Evolutionary conservation across 148 eudicot species (phyloP).

Genomic region (Spergularia bocconei): DNA sequence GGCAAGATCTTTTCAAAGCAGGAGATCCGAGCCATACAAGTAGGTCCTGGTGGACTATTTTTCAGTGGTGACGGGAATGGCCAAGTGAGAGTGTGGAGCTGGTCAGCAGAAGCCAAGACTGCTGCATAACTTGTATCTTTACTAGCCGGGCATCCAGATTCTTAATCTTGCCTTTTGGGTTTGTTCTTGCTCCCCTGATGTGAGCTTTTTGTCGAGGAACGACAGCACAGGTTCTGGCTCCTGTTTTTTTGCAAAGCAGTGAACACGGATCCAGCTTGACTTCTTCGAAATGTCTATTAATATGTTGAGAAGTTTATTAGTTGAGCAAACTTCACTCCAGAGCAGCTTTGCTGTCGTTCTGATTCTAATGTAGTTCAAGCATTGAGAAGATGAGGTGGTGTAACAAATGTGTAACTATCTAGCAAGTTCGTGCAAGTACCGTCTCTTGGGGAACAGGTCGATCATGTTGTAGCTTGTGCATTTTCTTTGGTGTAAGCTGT

Average conservation of each 20-base stretch:
- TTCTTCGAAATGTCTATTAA: conserved; percentile 15
- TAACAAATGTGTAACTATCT: conserved; percentile 14
- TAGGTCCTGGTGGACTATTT: conserved; percentile 71
- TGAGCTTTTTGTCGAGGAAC: conserved; percentile 14
- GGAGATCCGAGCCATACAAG: conserved; percentile 65
- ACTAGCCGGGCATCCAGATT: background rate
- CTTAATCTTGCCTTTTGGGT: background rate
- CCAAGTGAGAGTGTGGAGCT: conserved; percentile 82
- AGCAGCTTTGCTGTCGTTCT: conserved; percentile 16
- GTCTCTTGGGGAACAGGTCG: background rate
- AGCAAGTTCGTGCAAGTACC: background rate
- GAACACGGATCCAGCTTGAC: conserved; percentile 9
- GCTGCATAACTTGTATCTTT: conserved; percentile 18
- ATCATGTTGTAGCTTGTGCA: background rate
- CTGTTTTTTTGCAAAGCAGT: background rate
- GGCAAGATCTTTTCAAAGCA: conserved; percentile 72
- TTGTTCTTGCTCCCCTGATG: background rate
- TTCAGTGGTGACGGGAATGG: conserved; percentile 89
- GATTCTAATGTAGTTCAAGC: conserved; percentile 15
- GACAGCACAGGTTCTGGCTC: conserved; percentile 5
- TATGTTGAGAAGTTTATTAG: conserved; percentile 8
- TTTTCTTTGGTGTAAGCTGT: background rate
- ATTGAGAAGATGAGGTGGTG: conserved; percentile 21
- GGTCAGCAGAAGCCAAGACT: conserved; percentile 50
- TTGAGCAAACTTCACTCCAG: background rate